phyloP scores from a whole-genome alignment of 805 yeast genomes.

The Ogataea salicorniae region DNA sequence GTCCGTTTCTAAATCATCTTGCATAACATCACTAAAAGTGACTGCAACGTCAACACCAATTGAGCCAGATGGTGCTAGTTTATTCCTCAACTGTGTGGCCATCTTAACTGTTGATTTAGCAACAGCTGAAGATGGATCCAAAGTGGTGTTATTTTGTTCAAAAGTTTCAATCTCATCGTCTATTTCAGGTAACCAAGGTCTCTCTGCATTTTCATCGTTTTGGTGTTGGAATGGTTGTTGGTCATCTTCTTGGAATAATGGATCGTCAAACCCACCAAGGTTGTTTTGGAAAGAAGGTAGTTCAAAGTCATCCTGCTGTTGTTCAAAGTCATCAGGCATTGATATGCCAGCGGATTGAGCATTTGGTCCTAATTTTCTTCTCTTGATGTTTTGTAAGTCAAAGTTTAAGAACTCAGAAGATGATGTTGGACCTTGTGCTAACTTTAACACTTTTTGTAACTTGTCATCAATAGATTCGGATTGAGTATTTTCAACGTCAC shows the following conservation, averaged over 20 bases:
- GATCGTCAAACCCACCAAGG: slow-evolving; percentile 16
- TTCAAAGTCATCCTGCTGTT: slow-evolving; percentile 17
- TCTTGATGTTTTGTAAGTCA: slow-evolving; percentile 9
- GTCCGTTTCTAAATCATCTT: slow-evolving; percentile 30
- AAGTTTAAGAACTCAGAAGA: slow-evolving; percentile 8
- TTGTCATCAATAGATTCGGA: slow-evolving; percentile 1
- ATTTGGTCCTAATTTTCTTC: slow-evolving; percentile 9
- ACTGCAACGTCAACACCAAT: slow-evolving; percentile 17
- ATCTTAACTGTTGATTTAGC: slow-evolving; percentile 50
- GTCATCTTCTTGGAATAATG: slow-evolving; percentile 8
- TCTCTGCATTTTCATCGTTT: slow-evolving; percentile 4
- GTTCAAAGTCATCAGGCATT: not conserved
- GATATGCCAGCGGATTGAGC: not conserved
- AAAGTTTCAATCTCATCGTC: slow-evolving; percentile 20
- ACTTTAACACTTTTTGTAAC: slow-evolving; percentile 3
- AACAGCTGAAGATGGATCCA: slow-evolving; percentile 22
- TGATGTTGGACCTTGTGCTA: slow-evolving; percentile 8
- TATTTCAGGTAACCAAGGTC: slow-evolving; percentile 15
- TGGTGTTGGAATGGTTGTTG: slow-evolving; percentile 1
- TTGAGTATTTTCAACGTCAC: slow-evolving; percentile 5
- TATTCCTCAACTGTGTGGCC: slow-evolving; percentile 40
- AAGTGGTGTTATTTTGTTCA: slow-evolving; percentile 14
- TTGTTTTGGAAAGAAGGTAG: slow-evolving; percentile 16
- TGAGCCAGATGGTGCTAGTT: slow-evolving; percentile 18
- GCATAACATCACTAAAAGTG: slow-evolving; percentile 37